These are phyloP conservation scores for Penicillium glabrum DNA, from an alignment of 2,329 filamentous ascomycete species.

Conservation along the genomic window DNA sequence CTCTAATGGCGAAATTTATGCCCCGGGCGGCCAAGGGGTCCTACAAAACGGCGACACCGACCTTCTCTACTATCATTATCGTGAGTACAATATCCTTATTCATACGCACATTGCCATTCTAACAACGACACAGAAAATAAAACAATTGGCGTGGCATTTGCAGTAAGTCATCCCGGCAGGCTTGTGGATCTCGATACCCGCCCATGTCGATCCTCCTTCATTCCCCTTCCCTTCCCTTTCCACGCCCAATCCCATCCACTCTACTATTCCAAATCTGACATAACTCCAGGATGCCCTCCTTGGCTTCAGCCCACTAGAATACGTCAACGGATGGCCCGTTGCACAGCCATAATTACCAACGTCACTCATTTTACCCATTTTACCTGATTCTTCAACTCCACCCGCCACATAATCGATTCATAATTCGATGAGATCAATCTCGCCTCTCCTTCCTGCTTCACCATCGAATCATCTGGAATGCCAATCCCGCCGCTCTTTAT, in stretches of 20 bases:
- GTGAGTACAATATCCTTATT: conserved; percentile 18
- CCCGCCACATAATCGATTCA: background rate
- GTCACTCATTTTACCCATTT: background rate
- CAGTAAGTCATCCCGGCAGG: conserved; percentile 21
- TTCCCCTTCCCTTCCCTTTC: conserved; percentile 3
- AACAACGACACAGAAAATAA: conserved; percentile 27
- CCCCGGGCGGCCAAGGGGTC: conserved; percentile 65
- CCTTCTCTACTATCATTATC: conserved; percentile 37
- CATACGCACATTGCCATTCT: background rate
- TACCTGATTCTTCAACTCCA: background rate
- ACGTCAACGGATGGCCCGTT: conserved; percentile 35
- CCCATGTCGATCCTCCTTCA: conserved; percentile 21
- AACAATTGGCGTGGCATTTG: conserved; percentile 29
- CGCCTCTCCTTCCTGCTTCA: background rate
- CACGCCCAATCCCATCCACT: background rate
- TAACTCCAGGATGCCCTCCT: conserved; percentile 30
- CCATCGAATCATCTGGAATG: background rate
- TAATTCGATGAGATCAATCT: background rate
- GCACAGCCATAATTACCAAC: conserved; percentile 16
- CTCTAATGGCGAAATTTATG: conserved; percentile 62
- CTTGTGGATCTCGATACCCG: conserved; percentile 11
- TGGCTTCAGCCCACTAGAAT: conserved; percentile 31
- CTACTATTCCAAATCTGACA: conserved; percentile 22
- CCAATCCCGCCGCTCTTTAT: background rate
- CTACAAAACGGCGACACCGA: conserved; percentile 46